Base-by-base conservation (phyloP, 495 filamentous ascomycete genomes). In the Hypoxylon perforatum region DNA sequence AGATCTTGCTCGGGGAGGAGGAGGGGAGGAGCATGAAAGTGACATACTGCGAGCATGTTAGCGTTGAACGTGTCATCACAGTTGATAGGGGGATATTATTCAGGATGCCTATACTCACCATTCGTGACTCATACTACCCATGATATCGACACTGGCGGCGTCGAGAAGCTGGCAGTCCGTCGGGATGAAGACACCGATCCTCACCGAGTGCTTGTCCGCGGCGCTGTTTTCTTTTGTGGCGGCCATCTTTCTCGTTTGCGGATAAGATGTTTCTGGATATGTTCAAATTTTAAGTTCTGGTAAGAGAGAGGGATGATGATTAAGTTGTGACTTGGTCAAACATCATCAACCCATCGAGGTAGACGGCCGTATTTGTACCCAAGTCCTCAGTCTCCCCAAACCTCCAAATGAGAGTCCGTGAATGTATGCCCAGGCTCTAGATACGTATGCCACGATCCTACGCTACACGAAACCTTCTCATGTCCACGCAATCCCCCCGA, bases 161-260 rank as follows among this genome's bases (percentile, higher is more conserved):
- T 86, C 84, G 15, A 86, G 77, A 12, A 86, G 67, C 57, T 86
- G 84, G 44, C 75, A 73, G 0, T 62, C 66, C 7, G 64, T 41
- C 1, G 82, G 76, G 15, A 84, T 68, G 55, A 85, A 81, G 33
- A 86, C 79, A 39, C 81, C 83, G 46, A 84, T 65, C 22, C 44
- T 56, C 22, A 69, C 60, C 1, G 22, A 28, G 18, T 54, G 55
- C 35, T 50, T 35, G 12, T 11, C 28, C 15, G 14, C 49, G 36
- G 18, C n/a, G 33, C 50, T 41, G 28, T 49, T 47, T 18, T 58
- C 39, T 17, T 22, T 9, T 47, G 21, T 36, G 56, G 42, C 41
- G n/a, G 66, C 61, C 66, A 69, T 69, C 0, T 35, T 57, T 56
- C 45, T 22, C 8, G 39, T 2, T 36, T 15, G 21, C 15, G 2